Conservation (phyloP, 352 stramenopile genomes). For the Globisporangium cystogenes region DNA sequence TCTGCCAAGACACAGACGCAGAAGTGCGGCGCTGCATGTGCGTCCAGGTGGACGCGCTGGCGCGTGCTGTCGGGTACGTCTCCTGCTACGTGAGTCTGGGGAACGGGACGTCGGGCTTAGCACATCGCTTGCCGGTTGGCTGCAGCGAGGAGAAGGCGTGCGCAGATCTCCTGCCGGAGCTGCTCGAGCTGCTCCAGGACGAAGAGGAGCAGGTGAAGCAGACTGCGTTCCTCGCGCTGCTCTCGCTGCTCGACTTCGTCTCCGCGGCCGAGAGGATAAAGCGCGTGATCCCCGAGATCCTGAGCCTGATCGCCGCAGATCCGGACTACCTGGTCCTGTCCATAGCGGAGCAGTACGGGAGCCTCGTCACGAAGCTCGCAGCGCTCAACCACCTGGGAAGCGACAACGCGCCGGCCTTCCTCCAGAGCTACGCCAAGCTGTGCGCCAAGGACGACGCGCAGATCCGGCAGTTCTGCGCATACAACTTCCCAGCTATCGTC, state of each 20-base stretch:
- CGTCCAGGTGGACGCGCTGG: slow-evolving; percentile 70
- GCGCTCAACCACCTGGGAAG: slow-evolving; percentile 48
- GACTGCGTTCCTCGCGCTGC: slow-evolving; percentile 58
- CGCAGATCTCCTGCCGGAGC: slow-evolving; percentile 57
- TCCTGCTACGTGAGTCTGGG: too few relatives aligned
- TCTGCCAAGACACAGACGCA: slow-evolving; percentile 81
- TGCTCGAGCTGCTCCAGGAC: slow-evolving; percentile 74
- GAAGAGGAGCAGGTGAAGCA: slow-evolving; percentile 83
- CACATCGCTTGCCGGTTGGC: neutral
- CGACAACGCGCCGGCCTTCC: slow-evolving; percentile 40
- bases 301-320: slow-evolving; percentile 43
- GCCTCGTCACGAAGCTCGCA: slow-evolving; percentile 61
- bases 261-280: slow-evolving; percentile 46
- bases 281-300: slow-evolving; percentile 59
- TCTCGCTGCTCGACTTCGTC: slow-evolving; percentile 77
- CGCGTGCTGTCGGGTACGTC: slow-evolving; percentile 53
- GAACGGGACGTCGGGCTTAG: too few relatives aligned
- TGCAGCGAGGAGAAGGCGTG: slow-evolving; percentile 61
- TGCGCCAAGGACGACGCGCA: slow-evolving; percentile 53
- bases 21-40: slow-evolving; percentile 83
- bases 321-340: slow-evolving; percentile 54
- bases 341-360: slow-evolving; percentile 49
- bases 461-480: slow-evolving; percentile 58
- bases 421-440: slow-evolving; percentile 59
- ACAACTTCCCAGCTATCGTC: slow-evolving; percentile 76